Percentiles rank a stretch among this genome's conserved stretches.
These are phyloP conservation scores for Copromyces sp. DNA, from an alignment of 495 filamentous ascomycete genomes.

Conservation along the genomic window DNA sequence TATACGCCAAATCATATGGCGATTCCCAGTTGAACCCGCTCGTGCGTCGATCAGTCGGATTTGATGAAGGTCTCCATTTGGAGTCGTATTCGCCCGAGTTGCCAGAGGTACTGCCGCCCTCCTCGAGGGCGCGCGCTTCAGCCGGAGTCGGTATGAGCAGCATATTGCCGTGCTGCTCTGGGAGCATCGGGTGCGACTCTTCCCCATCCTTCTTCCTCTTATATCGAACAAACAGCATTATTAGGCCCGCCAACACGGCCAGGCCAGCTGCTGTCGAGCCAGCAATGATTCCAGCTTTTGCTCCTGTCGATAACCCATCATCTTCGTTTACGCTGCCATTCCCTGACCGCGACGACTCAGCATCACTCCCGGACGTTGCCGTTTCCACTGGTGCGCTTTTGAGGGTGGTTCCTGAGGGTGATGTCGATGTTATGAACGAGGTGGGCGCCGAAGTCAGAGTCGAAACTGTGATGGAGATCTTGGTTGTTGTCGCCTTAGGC, in stretches of 20 bases:
- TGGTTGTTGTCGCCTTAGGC: not conserved
- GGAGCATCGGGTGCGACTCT: constrained; percentile 27
- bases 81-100: constrained; percentile 7
- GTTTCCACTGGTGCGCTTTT: not conserved
- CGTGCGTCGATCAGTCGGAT: not conserved
- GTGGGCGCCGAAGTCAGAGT: not conserved
- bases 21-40: constrained; percentile 26
- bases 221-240: constrained; percentile 17
- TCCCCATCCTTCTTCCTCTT: constrained; percentile 13
- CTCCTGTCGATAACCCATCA: constrained; percentile 9
- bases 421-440: not conserved
- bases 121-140: not conserved
- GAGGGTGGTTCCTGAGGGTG: not conserved
- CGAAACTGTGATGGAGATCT: not conserved
- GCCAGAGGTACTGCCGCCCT: not conserved
- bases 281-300: constrained; percentile 18
- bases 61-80: constrained; percentile 11
- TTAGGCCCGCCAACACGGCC: constrained; percentile 9
- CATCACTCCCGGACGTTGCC: not conserved
- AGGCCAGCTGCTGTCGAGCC: constrained; percentile 15
- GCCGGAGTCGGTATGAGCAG: constrained; percentile 4
- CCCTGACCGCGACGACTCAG: not conserved
- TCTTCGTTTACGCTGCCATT: not conserved
- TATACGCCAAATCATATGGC: constrained; percentile 16
- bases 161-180: constrained; percentile 11